Evolutionary conservation across 306 rosid genomes (phyloP), one percentile per base, ranked within the genome.

Genomic region (Dalbergia oliveri): DNA sequence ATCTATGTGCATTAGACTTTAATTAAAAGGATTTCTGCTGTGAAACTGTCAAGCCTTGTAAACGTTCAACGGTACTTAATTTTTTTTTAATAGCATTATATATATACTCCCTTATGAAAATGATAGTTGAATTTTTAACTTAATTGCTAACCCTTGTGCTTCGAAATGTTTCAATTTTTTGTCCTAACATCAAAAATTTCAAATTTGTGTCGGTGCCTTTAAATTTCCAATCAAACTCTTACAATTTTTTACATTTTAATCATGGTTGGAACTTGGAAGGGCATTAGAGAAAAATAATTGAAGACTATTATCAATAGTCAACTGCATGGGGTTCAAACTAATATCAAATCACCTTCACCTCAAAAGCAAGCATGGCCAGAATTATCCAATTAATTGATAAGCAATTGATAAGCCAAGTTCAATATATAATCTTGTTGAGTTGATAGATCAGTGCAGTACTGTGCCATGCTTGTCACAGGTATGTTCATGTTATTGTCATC

Each of bases 381-480:
- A 13, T 60, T 5, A 11, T 60, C 35, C 8, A 62, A 33, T 62
- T 31, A 14, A 62, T 5, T 62, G 18, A 31, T 62, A 60, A 12
- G 41, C n/a, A 14, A 62, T 5, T 62, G 18, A 31, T 62, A 60
- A 12, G 41, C n/a, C 37, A 23, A 26, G 18, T 61, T 61, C 16
- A 11, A 59, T 19, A 39, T 16, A 69, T 70, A 33, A 8, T 26
- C 26, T 26, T 51, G 9, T 26, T 5, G 49, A 53, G 21, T 50
- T 53, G 50, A 21, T 50, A 14, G 53, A 50, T 72, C 6, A 21
- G 65, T 72, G 76, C 50, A 33, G 15, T n/a, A 2, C 31, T 26
- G 50, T 3, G 43, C 63, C 63, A 72, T 72, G 18, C 51, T 56
- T 56, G 66, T 37, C 53, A 37, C 66, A 56, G 51, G 51, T 7